Evolutionary conservation across 2,329 filamentous ascomycete species (phyloP).

Genomic region (Byssothecium circinans): DNA sequence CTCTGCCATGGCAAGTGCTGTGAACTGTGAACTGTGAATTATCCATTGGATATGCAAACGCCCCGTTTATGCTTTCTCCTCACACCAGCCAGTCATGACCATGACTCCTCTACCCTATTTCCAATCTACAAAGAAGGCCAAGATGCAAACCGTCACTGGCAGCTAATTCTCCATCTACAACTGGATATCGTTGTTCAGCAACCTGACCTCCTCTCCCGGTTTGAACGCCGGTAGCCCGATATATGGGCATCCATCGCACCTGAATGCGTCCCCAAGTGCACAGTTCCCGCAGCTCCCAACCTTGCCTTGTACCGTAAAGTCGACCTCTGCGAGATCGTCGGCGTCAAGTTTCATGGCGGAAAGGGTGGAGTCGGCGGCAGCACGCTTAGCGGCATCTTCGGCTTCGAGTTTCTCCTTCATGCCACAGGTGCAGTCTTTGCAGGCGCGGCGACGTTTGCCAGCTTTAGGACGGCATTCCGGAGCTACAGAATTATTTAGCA

Average conservation of each 20-base stretch:
- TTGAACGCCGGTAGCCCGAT: slow-evolving; percentile 95
- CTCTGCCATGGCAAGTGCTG: background rate
- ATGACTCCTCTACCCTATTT: background rate
- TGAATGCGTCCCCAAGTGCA: slow-evolving; percentile 80
- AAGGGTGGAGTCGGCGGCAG: slow-evolving; percentile 64
- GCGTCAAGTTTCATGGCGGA: slow-evolving; percentile 70
- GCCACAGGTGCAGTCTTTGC: slow-evolving; percentile 97
- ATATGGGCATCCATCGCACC: slow-evolving; percentile 72
- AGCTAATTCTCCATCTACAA: slow-evolving; percentile 53
- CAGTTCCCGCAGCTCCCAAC: slow-evolving; percentile 94
- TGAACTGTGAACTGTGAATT: background rate
- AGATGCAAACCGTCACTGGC: background rate
- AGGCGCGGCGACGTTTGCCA: slow-evolving; percentile 86
- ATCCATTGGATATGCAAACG: background rate
- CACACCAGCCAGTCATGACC: background rate
- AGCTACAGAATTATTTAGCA: slow-evolving; percentile 53
- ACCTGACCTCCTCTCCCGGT: slow-evolving; percentile 87
- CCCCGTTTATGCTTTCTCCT: background rate
- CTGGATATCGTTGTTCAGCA: slow-evolving; percentile 85
- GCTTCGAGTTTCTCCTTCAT: slow-evolving; percentile 81
- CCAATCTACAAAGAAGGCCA: background rate
- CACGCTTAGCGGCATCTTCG: slow-evolving; percentile 74
- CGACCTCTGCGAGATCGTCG: slow-evolving; percentile 83
- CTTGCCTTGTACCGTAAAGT: slow-evolving; percentile 98
- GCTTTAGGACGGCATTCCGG: slow-evolving; percentile 84